phyloP scores from a whole-genome alignment of 1,284 basidiomycete species.

The Cystobasidium sp. region DNA sequence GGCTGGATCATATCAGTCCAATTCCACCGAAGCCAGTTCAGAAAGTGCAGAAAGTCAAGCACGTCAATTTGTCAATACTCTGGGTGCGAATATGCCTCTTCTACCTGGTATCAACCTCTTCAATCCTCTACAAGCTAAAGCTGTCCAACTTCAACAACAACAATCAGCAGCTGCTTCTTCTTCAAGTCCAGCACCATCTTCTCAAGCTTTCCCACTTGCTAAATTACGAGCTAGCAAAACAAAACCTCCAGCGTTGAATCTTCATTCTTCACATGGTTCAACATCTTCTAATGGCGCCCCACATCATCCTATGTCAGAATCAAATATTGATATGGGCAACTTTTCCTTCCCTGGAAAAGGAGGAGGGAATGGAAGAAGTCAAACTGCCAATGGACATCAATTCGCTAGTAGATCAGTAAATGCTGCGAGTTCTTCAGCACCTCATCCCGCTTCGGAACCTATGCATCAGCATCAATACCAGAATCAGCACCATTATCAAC shows the following conservation, averaged over 20 bases:
- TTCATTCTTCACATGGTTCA: slow-evolving; percentile 15
- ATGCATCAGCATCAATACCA: background rate
- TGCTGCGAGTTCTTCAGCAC: background rate
- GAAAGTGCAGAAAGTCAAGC: slow-evolving; percentile 17
- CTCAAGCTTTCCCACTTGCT: background rate
- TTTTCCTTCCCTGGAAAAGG: slow-evolving; percentile 5
- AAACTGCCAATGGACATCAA: background rate
- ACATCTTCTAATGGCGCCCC: background rate
- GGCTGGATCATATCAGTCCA: background rate
- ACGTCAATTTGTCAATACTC: slow-evolving; percentile 10
- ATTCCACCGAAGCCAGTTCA: background rate
- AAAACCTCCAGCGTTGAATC: background rate
- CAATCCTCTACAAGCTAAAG: slow-evolving; percentile 28
- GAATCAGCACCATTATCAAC: background rate
- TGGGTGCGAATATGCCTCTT: slow-evolving; percentile 22
- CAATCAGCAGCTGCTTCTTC: too few relatives aligned
- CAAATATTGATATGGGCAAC: slow-evolving; percentile 5
- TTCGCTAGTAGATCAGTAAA: background rate
- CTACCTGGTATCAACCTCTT: slow-evolving; percentile 40
- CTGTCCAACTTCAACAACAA: slow-evolving; percentile 4
- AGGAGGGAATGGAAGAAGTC: background rate
- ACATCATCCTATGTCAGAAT: background rate
- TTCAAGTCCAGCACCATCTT: background rate
- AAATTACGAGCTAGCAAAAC: slow-evolving; percentile 12
- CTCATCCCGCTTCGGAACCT: slow-evolving; percentile 5